Base-by-base conservation (phyloP, 2,329 filamentous ascomycete species). In the Acrodontium crateriforme region DNA sequence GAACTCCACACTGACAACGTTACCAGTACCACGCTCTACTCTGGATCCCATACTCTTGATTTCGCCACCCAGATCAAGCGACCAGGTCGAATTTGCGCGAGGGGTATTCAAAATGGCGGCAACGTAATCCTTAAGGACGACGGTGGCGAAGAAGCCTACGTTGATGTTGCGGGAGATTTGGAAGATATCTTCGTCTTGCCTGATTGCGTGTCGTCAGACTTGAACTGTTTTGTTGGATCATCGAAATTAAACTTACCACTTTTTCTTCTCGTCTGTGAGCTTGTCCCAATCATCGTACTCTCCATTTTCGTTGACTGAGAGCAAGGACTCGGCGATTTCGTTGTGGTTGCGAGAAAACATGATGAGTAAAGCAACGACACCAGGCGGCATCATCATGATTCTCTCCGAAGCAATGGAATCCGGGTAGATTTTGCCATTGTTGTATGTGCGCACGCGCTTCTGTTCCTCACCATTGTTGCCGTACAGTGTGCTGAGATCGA, bases 171-270 rank as follows among this genome's bases (percentile, higher is more conserved):
- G 50, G 9, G 52, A 41, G 9, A 60, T 39, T 34, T 64, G 60
- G 41, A 65, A 64, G 31, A 63, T 51, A 29, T 64, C 60, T 26
- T 63, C 55, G 42, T 59, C 60, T 54, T 62, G 58, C 51, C 56
- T 59, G n/a, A n/a, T n/a, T n/a, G 24, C 9, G 15, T 18, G 8
- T 15, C 19, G 29, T 46, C 20, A 39, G 36, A 14, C 21, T 19
- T 16, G 10, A n/a, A n/a, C n/a, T 16, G 15, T 31, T 34, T 15
- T 4, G 12, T 15, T 6, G 4, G 8, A 12, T 17, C 12, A 7
- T 14, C 24, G 5, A 16, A 8, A 21, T 18, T 6, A 16, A 1
- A 38, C 52, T 48, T 38, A 60, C 58, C 47, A 55, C 40, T 44
- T 45, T 39, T 56, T 50, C 26, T 54, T 26, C 25, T 52, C 45